Evolutionary conservation across 2,329 filamentous ascomycete genomes (phyloP).

Genomic region (Xylariaceae sp.): DNA sequence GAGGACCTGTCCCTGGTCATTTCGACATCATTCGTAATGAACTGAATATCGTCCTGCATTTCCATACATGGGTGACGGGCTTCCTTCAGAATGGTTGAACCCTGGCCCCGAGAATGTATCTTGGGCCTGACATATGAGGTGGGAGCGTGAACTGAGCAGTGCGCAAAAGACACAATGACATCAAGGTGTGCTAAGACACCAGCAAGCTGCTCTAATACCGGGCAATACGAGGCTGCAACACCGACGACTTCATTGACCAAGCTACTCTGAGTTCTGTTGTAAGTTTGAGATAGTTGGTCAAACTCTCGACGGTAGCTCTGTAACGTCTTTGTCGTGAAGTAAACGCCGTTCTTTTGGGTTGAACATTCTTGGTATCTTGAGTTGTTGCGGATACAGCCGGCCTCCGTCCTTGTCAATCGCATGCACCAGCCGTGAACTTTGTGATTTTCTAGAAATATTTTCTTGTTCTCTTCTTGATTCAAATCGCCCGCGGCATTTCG

Average conservation of each 20-base stretch:
- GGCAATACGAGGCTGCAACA: constrained; percentile 93
- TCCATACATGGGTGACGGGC: constrained; percentile 97
- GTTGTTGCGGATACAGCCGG: constrained; percentile 91
- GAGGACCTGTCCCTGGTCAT: constrained; percentile 79
- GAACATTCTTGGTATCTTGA: constrained; percentile 90
- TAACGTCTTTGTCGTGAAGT: constrained; percentile 88
- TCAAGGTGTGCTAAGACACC: constrained; percentile 91
- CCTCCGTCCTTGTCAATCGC: constrained; percentile 88
- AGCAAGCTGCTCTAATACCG: constrained; percentile 87
- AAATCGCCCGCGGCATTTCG: constrained; percentile 78
- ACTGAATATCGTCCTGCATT: constrained; percentile 97
- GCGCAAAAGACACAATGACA: constrained; percentile 92
- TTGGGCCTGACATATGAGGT: constrained; percentile 89
- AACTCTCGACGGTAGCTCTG: constrained; percentile 85
- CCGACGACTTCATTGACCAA: constrained; percentile 91
- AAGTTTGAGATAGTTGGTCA: constrained; percentile 91
- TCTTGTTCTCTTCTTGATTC: constrained; percentile 94
- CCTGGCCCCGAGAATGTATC: constrained; percentile 86
- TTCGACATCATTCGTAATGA: constrained; percentile 96
- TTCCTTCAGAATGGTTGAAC: constrained; percentile 88
- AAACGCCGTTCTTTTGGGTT: constrained; percentile 98
- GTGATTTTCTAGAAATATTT: constrained; percentile 96
- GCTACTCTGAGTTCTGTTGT: constrained; percentile 91
- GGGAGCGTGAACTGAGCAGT: constrained; percentile 91
- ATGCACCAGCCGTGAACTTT: constrained; percentile 97